phyloP scores from a whole-genome alignment of 768 basidiomycete genomes.

The Pleurotus salmoneostramineus region DNA sequence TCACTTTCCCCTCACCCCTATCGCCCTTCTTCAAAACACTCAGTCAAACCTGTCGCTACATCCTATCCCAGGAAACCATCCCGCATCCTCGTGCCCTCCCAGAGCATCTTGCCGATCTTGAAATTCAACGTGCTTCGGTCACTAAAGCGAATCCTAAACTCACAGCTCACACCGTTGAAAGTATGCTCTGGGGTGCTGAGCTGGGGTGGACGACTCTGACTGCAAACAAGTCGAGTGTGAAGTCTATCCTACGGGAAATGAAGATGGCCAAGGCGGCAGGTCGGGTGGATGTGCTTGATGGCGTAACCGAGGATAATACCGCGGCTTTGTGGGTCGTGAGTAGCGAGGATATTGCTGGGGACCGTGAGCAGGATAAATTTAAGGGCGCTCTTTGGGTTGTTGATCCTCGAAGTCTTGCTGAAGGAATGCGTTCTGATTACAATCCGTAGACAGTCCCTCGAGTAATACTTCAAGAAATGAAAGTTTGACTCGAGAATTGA shows the following conservation, averaged over 20 bases:
- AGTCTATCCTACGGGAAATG: slow-evolving; percentile 69
- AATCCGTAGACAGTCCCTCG: too few species aligned
- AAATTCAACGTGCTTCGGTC: slow-evolving; percentile 47
- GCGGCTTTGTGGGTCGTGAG: slow-evolving; percentile 20
- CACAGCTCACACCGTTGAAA: slow-evolving; percentile 76
- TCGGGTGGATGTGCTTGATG: slow-evolving; percentile 22
- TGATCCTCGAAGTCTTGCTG: slow-evolving; percentile 77
- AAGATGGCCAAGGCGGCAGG: slow-evolving; percentile 32
- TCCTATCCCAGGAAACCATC: slow-evolving; percentile 45
- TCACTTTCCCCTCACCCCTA: not conserved
- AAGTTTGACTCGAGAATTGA: too few species aligned
- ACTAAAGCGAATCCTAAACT: slow-evolving; percentile 54
- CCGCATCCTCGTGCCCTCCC: slow-evolving; percentile 28
- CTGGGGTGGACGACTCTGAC: slow-evolving; percentile 85
- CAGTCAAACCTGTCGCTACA: slow-evolving; percentile 45
- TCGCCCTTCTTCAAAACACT: slow-evolving; percentile 46
- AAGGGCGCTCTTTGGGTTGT: slow-evolving; percentile 65
- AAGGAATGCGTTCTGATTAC: slow-evolving; percentile 32
- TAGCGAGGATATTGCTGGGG: slow-evolving; percentile 13
- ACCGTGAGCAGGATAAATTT: slow-evolving; percentile 5
- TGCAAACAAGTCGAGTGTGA: slow-evolving; percentile 77
- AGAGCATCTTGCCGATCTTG: slow-evolving; percentile 5
- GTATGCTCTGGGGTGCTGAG: slow-evolving; percentile 64
- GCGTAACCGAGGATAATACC: not conserved
- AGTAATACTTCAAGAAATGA: too few species aligned